Evolutionary conservation across 2,329 filamentous ascomycete genomes (phyloP).

Genomic region (Hypoxylon sp.): DNA sequence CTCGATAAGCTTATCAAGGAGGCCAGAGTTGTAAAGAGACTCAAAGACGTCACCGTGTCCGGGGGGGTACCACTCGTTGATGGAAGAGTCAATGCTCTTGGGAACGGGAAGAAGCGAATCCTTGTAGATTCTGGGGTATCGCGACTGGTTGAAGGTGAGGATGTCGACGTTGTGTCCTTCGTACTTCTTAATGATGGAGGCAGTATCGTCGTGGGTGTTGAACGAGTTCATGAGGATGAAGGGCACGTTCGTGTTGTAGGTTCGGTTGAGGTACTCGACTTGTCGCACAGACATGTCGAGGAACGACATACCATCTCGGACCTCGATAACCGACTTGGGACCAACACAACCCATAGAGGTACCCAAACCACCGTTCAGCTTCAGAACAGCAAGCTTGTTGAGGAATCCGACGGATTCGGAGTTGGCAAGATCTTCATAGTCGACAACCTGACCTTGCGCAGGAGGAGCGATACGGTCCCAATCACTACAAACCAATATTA

Average conservation of each 20-base stretch:
- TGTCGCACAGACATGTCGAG: constrained; percentile 97
- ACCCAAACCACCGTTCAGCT: constrained; percentile 98
- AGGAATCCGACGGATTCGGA: constrained; percentile 92
- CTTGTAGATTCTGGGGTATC: constrained; percentile 97
- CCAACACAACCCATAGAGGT: constrained; percentile 99
- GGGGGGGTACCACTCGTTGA: constrained; percentile 98
- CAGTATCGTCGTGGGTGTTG: constrained; percentile 98
- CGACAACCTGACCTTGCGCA: constrained; percentile 90
- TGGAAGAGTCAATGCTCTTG: constrained; percentile 85
- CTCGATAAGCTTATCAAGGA: constrained; percentile 93
- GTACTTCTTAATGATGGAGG: constrained; percentile 99
- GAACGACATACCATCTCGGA: constrained; percentile 99
- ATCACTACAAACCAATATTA: constrained; percentile 65
- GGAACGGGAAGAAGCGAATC: constrained; percentile 96
- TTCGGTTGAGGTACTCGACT: constrained; percentile 99
- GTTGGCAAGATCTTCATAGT: constrained; percentile 90
- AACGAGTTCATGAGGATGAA: constrained; percentile 99
- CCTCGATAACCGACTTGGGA: constrained; percentile 99
- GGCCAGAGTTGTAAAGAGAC: constrained; percentile 98
- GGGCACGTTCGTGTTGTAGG: constrained; percentile 95
- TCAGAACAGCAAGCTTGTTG: constrained; percentile 96
- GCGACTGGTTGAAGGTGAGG: constrained; percentile 99
- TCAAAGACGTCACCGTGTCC: constrained; percentile 99
- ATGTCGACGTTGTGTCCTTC: constrained; percentile 99
- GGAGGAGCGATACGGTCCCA: constrained; percentile 98